Percentiles rank a stretch among this genome's conserved stretches.
Conservation (phyloP, 1,139 yeast genomes). For the Pichia sp. region DNA sequence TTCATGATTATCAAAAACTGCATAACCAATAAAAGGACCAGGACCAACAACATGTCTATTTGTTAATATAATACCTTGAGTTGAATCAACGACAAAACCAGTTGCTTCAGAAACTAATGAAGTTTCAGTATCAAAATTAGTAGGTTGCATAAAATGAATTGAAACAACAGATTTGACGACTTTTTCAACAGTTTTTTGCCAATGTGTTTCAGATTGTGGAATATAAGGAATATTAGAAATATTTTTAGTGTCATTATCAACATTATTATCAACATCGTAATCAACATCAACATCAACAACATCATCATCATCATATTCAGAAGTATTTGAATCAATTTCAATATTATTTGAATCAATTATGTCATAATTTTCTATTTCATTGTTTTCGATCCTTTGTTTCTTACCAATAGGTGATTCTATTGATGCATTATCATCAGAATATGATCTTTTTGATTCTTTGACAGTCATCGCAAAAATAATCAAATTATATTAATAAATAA, state of each 20-base stretch:
- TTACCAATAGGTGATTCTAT: neutral
- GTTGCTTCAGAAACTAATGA: constrained; percentile 86
- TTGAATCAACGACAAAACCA: constrained; percentile 89
- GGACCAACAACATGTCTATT: constrained; percentile 95
- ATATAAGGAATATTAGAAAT: constrained; percentile 7
- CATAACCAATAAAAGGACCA: constrained; percentile 88
- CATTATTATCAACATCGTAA: constrained; percentile 2
- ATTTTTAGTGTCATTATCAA: constrained; percentile 1
- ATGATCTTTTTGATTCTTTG: neutral
- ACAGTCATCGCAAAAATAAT: neutral
- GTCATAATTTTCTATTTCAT: too few species aligned
- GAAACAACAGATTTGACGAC: constrained; percentile 88
- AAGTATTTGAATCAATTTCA: neutral
- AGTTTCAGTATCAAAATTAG: constrained; percentile 79
- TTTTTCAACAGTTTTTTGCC: constrained; percentile 79
- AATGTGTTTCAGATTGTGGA: constrained; percentile 30
- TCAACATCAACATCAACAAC: constrained; percentile 7
- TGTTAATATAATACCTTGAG: constrained; percentile 75
- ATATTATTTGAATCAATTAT: neutral
- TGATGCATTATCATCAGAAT: neutral
- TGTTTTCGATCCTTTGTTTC: too few species aligned
- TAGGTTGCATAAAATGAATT: constrained; percentile 82
- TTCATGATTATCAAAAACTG: constrained; percentile 91
- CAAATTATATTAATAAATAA: too few species aligned
- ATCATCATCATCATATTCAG: neutral